Evolutionary conservation across 768 basidiomycete genomes (phyloP).

Genomic region (Dioszegia aurantiaca): DNA sequence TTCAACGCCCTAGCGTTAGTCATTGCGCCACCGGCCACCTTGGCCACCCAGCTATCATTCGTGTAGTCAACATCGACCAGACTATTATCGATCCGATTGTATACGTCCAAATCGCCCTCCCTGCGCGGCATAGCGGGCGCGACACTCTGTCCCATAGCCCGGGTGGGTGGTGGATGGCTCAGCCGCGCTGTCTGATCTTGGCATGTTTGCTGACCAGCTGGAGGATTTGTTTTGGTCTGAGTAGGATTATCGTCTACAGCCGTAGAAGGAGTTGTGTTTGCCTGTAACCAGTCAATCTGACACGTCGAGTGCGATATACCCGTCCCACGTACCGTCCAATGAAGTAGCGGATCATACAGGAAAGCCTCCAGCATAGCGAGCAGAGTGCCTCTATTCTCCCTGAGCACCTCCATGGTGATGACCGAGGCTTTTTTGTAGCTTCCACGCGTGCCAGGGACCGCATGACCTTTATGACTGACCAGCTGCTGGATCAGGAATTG

Average conservation of each 20-base stretch:
- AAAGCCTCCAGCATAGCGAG: conserved; percentile 54
- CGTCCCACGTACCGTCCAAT: conserved; percentile 45
- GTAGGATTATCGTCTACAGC: not conserved
- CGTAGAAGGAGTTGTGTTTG: conserved; percentile 7
- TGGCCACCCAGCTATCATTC: conserved; percentile 42
- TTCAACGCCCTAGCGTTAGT: conserved; percentile 48
- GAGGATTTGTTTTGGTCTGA: not conserved
- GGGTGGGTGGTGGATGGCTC: conserved; percentile 6
- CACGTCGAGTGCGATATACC: too few relatives aligned
- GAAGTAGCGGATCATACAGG: conserved; percentile 53
- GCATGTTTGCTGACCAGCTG: not conserved
- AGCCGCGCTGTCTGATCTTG: not conserved
- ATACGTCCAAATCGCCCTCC: conserved; percentile 20
- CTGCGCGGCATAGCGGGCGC: conserved; percentile 10
- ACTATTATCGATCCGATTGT: conserved; percentile 31
- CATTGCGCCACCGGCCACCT: conserved; percentile 36
- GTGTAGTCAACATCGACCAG: conserved; percentile 23
- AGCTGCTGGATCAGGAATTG: conserved; percentile 22
- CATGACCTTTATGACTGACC: conserved; percentile 31
- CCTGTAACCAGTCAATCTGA: not conserved
- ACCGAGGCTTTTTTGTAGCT: conserved; percentile 51
- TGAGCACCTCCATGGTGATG: conserved; percentile 49
- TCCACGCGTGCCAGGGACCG: conserved; percentile 46
- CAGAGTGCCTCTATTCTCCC: conserved; percentile 50
- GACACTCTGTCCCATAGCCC: conserved; percentile 21